These are phyloP conservation scores for Paratinospora sagittata DNA, from an alignment of 164 flowering plant species.

Conservation along the genomic window DNA sequence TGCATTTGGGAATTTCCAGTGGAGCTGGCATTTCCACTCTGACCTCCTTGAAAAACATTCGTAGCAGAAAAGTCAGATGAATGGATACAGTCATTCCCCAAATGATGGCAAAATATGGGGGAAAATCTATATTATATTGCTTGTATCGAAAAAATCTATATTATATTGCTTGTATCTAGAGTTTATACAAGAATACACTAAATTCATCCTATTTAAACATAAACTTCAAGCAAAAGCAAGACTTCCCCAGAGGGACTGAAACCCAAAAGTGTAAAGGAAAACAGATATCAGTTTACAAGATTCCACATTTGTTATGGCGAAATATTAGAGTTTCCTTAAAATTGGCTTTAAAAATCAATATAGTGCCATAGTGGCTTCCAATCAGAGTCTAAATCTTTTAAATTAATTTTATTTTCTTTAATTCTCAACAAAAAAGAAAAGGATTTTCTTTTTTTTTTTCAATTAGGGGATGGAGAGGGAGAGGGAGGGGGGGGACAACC, in stretches of 20 bases:
- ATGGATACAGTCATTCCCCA: neutral
- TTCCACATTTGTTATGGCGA: neutral
- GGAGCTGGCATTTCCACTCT: conserved; percentile 72
- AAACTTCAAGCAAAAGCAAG: neutral
- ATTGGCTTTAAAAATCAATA: neutral
- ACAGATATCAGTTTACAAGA: neutral
- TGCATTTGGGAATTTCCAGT: conserved; percentile 94
- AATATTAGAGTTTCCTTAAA: neutral
- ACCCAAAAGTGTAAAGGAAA: neutral
- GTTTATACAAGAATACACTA: neutral
- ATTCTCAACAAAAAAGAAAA: neutral
- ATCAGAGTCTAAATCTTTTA: neutral
- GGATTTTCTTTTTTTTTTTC: neutral
- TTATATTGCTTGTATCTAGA: no score
- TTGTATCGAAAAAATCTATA: neutral
- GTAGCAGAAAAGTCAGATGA: neutral
- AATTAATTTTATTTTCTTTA: neutral
- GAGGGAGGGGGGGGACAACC: neutral
- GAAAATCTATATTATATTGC: neutral
- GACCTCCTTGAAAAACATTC: conserved; percentile 47
- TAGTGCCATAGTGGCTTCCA: neutral
- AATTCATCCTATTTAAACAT: neutral
- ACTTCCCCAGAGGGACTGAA: neutral
- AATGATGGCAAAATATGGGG: neutral
- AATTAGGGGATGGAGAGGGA: neutral